These are phyloP conservation scores for Escovopsis sp. DNA, from an alignment of 2,329 filamentous ascomycete genomes.

Conservation along the genomic window DNA sequence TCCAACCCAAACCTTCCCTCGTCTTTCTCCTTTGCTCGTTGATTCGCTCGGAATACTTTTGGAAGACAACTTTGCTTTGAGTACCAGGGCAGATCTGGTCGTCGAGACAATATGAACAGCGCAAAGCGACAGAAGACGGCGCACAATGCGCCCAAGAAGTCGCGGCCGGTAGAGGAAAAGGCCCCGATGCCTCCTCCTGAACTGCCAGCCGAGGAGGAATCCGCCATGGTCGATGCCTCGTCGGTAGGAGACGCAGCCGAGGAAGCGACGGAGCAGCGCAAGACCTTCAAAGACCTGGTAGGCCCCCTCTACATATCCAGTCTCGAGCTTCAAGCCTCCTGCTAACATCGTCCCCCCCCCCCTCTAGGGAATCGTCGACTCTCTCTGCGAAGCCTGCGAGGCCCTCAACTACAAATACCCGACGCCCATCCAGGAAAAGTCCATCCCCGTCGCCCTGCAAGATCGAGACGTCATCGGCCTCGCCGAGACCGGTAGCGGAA, in stretches of 20 bases:
- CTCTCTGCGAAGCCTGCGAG: conserved; percentile 77
- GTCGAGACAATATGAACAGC: conserved; percentile 19
- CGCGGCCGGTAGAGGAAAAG: background rate
- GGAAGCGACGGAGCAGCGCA: conserved; percentile 23
- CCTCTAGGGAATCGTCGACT: conserved; percentile 60
- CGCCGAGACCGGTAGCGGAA: conserved; percentile 90
- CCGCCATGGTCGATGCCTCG: conserved; percentile 19
- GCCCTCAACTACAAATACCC: conserved; percentile 70
- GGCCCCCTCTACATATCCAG: conserved; percentile 5
- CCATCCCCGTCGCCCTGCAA: conserved; percentile 68
- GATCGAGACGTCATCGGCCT: conserved; percentile 83
- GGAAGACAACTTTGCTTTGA: conserved; percentile 1
- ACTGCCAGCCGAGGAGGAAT: conserved; percentile 18
- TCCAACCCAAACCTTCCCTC: too few species aligned
- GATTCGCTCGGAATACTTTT: background rate
- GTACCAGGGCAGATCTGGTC: too few species aligned
- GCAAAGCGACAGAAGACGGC: conserved; percentile 28
- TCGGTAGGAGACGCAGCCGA: conserved; percentile 13
- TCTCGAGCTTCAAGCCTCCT: background rate
- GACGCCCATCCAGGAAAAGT: conserved; percentile 76
- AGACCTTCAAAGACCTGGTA: conserved; percentile 54
- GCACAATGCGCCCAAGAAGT: conserved; percentile 13
- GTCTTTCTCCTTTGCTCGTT: too few species aligned
- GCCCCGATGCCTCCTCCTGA: conserved; percentile 8
- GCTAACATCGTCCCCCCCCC: too few species aligned